Evolutionary conservation across 768 basidiomycete species (phyloP), one percentile per base, ranked within the genome.

Genomic region (Porpolomopsis calyptriformis): DNA sequence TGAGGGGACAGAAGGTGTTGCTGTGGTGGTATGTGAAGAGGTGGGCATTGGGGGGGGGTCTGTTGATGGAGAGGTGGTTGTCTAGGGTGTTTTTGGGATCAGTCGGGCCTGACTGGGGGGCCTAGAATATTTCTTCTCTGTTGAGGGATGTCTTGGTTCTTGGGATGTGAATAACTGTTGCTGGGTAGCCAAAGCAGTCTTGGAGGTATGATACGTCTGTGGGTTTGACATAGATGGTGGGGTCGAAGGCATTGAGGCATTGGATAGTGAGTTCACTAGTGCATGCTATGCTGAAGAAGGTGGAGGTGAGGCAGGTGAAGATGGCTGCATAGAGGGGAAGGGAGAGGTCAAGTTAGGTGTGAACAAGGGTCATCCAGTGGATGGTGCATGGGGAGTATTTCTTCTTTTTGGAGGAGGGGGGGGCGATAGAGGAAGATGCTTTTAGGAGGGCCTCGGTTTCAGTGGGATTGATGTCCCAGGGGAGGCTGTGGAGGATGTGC

Each of bases 401-500:
- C 20, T 49, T 44, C 1, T 57, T 27, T 29, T 58, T 62, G 0
- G 65, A 64, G 0, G 60, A 33, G 0, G 54, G 18, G 0, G 71
- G 72, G 0, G 65, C 51, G 0, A 66, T 33, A 1, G 41, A 35
- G 0, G 55, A 54, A 2, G 67, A 66, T 0, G 55, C 67, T 16
- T 51, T 54, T 0, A 74, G 49, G 0, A 67, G 20, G 0, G 56
- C 47, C 0, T 66, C 55, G 6, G 67, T 27, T 19, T 64, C 54
- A 0, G 40, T 37, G 0, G 57, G 37, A 19, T 67, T 51, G 0
- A 64, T 41, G 0, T n/a, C 36, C 65, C 66, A 73, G 0, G 20
- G 36, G 0, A 67, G 3, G 0, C 69, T 57, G 45, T 77, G 71
- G 0, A 74, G 40, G 1, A 66, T 55, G 50, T 77, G 72, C 73